Evolutionary conservation across 2,329 filamentous ascomycete genomes (phyloP), one percentile per base, ranked within the genome.

Genomic region (Cladophialophora bantiana): DNA sequence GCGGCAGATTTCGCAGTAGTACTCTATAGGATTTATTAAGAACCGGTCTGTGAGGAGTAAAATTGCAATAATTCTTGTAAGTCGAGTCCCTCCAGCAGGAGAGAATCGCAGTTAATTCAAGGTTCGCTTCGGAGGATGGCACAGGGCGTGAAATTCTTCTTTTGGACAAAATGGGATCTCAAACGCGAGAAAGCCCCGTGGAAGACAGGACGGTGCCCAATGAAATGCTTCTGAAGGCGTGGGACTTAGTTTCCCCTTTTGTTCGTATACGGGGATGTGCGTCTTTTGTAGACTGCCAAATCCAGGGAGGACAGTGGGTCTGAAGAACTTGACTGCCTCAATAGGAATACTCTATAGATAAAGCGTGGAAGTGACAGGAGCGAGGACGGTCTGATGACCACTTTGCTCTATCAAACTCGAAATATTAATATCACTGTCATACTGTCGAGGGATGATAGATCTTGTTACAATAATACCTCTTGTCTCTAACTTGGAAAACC

Each of bases 171-270:
- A 48, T 48, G 7, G 7, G n/a, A 48, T n/a, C n/a, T 26, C 42
- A 9, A 13, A 7, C 5, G 3, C 12, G 42, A 48, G 42, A n/a
- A 18, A 10, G n/a, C 6, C 40, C 13, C 31, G 18, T 48, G 7
- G 34, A 35, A 32, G 10, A 3, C n/a, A 34, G 36, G 4, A 4
- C 26, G 4, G 38, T 5, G 40, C 10, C 57, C 57, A 59, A 59
- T 45, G n/a, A 45, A n/a, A 50, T 15, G 12, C 32, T 26, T 40
- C 15, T 35, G 9, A 35, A n/a, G 20, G 42, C 3, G 40, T 59
- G 42, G 57, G 57, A 59, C 26, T 59, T 20, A 18, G 45, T 59
- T 59, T 50, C 57, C 57, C 35, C 10, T 59, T 59, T 59, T 18
- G 57, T 26, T 13, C 10, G 9, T 2, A 7, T 36, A 48, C 45